These are phyloP conservation scores for Chondrostereum purpureum DNA, from an alignment of 1,284 basidiomycete species.

Conservation along the genomic window DNA sequence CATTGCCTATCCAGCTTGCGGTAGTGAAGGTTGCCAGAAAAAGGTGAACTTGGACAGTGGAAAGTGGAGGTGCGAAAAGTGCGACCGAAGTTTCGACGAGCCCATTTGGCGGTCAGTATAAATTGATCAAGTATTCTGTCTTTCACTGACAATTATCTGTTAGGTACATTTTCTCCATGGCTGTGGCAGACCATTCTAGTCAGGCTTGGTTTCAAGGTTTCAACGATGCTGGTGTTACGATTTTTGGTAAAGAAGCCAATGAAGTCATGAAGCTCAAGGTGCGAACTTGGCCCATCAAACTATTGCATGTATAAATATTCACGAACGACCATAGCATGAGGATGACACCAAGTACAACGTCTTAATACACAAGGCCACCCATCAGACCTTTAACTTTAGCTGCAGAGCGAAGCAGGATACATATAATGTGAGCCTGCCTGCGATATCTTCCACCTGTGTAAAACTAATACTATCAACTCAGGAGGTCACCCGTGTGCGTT, in stretches of 20 bases:
- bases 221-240: slow-evolving; percentile 80
- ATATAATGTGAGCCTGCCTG: slow-evolving; percentile 58
- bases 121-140: slow-evolving; percentile 1
- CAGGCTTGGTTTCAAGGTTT: slow-evolving; percentile 94
- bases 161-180: slow-evolving; percentile 88
- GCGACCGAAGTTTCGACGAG: slow-evolving; percentile 64
- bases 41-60: slow-evolving; percentile 74
- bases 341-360: slow-evolving; percentile 60
- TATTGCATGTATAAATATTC: slow-evolving; percentile 2
- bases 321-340: slow-evolving; percentile 40
- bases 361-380: slow-evolving; percentile 61
- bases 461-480: slow-evolving; percentile 23
- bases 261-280: slow-evolving; percentile 74
- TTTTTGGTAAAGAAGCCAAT: slow-evolving; percentile 80
- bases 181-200: slow-evolving; percentile 83
- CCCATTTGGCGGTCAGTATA: slow-evolving; percentile 77
- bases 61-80: slow-evolving; percentile 93
- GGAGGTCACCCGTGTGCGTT: slow-evolving; percentile 76
- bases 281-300: slow-evolving; percentile 14
- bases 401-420: slow-evolving; percentile 87
- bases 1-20: slow-evolving; percentile 92
- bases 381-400: slow-evolving; percentile 75
- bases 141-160: slow-evolving; percentile 5
- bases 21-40: slow-evolving; percentile 80
- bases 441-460: slow-evolving; percentile 2